These are phyloP conservation scores for Colletotrichum gigasporum DNA, from an alignment of 2,329 filamentous ascomycete genomes.

Conservation along the genomic window DNA sequence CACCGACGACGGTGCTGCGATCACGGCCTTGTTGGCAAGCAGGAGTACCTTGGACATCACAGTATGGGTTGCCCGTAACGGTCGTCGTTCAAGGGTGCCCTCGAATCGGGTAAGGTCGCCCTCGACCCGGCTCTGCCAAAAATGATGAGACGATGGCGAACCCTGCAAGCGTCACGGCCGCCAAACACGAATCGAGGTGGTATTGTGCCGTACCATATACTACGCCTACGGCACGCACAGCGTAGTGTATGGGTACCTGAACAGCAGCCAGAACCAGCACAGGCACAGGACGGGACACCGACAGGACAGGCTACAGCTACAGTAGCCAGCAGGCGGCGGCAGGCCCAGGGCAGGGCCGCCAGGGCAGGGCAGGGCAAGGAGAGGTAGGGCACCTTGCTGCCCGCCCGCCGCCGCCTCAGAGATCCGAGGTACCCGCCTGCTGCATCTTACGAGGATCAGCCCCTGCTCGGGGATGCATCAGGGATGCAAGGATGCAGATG, in stretches of 20 bases:
- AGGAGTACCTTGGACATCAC: not conserved
- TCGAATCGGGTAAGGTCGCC: constrained; percentile 16
- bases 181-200: constrained; percentile 21
- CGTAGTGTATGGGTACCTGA: constrained; percentile 22
- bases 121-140: constrained; percentile 10
- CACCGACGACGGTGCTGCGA: not conserved
- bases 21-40: not conserved
- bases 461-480: constrained; percentile 21
- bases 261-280: not conserved
- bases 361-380: constrained; percentile 9
- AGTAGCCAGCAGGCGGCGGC: no score
- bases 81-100: constrained; percentile 2
- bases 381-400: constrained; percentile 24
- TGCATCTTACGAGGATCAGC: constrained; percentile 22
- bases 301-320: no score
- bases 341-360: not conserved
- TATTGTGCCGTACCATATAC: not conserved
- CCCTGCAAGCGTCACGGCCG: constrained; percentile 28
- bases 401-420: constrained; percentile 17
- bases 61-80: not conserved
- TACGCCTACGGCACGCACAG: constrained; percentile 3
- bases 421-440: constrained; percentile 31
- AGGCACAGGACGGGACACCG: no score
- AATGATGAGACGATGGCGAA: constrained; percentile 23
- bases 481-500: constrained; percentile 11